Conservation (phyloP, 345 rosid genomes). For the Hevea brasiliensis region DNA sequence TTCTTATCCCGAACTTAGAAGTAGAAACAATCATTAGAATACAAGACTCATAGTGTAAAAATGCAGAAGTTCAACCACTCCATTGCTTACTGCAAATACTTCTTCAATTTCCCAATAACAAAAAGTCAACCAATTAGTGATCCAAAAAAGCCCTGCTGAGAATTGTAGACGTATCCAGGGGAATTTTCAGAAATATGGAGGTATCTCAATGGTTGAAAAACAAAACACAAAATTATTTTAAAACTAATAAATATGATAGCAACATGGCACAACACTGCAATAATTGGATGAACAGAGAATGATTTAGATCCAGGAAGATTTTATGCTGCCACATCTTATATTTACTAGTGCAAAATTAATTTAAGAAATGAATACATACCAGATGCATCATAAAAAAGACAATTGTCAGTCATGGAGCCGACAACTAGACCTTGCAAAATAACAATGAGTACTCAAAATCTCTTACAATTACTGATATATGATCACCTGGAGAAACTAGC, state of each 20-base stretch:
- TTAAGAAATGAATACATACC: slow-evolving; percentile 24
- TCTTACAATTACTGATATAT: not conserved
- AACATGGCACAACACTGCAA: not conserved
- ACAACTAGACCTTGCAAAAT: slow-evolving; percentile 34
- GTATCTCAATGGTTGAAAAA: not conserved
- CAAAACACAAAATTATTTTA: not conserved
- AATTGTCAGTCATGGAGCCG: slow-evolving; percentile 41
- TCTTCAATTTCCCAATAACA: not conserved
- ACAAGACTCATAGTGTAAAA: not conserved
- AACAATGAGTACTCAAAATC: not conserved
- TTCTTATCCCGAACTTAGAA: not conserved
- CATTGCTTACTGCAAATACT: not conserved
- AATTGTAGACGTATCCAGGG: not conserved
- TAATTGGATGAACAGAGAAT: not conserved
- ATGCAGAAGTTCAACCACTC: not conserved
- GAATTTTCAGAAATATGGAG: not conserved
- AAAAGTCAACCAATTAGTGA: not conserved
- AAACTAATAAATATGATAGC: not conserved
- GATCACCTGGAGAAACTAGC: not conserved
- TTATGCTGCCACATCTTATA: not conserved
- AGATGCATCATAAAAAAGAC: slow-evolving; percentile 41
- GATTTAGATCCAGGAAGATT: not conserved
- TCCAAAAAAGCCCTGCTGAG: not conserved
- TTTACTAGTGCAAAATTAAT: not conserved
- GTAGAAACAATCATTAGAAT: not conserved